Base-by-base conservation (phyloP, 805 yeast species). In the Cyberlindnera veronae region DNA sequence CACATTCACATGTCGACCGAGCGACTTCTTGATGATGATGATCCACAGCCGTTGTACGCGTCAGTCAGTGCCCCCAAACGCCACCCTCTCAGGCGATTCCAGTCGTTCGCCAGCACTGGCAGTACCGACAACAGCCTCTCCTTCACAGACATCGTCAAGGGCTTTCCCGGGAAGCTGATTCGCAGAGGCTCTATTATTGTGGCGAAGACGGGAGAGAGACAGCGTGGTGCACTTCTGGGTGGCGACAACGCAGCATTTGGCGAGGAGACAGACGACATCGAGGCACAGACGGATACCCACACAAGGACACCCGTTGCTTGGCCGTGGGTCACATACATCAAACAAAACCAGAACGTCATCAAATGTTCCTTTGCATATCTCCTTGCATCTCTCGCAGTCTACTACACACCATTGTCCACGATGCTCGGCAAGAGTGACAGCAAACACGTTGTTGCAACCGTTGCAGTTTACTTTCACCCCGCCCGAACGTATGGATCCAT, bases 401-500 rank as follows among this genome's bases (percentile, higher is more conserved):
- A 81, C 58, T 71, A 70, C 50, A 54, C 69, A 1, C 63, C 73
- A 1, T 63, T 80, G 33, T 69, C 79, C 10, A 51, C 60, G 14
- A 44, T 77, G 2, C 56, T 84, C 31, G 95, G 95, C 0, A 57
- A 63, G 26, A 71, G 84, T 19, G 90, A 84, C 60, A 77, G 84
- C 10, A 86, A 86, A 57, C 95, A 86, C 64, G 73, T 84, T 48
- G 79, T 83, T 3, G 88, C 95, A 28, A 87, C 95, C 0, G 82
- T 82, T 9, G 83, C 86, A 1, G 93, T 86, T 3, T 87, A 87
- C 60, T 86, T 87, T 66, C 93, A 86, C 55, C 88, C 95, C 0
- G 74, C 90, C 2, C 61, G 95, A 35, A 73, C 93, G 0, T 74
- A 76, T 41, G 95, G 95, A 0, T 76, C 86, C 15, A 86, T 86